A percentile compares a stretch with the other conserved stretches of the same genome.
phyloP scores from a whole-genome alignment of 768 basidiomycete species.

The Lactifluus pinguis region DNA sequence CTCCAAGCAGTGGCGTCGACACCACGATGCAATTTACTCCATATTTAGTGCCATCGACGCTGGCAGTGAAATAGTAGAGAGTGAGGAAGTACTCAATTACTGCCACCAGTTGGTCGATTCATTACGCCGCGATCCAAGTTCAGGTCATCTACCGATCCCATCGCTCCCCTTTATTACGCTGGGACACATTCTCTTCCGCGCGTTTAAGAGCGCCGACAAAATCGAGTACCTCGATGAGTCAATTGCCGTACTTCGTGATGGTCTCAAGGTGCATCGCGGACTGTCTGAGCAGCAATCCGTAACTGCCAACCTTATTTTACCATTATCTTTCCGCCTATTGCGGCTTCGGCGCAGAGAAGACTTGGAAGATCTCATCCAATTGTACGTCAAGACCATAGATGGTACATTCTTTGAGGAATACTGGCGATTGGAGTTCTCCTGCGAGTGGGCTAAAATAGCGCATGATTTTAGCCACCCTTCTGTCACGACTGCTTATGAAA shows the following conservation, averaged over 20 bases:
- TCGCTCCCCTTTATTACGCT: not conserved
- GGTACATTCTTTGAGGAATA: too few species aligned
- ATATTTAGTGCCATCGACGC: too few species aligned
- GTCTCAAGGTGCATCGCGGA: not conserved
- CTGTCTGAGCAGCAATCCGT: fast-evolving
- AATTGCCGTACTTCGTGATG: not conserved
- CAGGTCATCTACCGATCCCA: not conserved
- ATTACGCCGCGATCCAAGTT: not conserved
- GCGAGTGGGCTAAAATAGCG: not conserved
- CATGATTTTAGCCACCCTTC: not conserved
- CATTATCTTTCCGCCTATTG: not conserved
- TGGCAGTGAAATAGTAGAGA: not conserved
- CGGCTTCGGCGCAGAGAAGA: not conserved
- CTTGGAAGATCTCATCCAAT: too few species aligned
- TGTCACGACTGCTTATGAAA: not conserved
- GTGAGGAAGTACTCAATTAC: not conserved
- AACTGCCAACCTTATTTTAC: not conserved
- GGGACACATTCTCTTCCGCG: not conserved
- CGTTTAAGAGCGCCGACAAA: not conserved
- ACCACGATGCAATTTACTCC: not conserved
- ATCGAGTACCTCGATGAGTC: not conserved
- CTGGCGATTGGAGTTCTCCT: not conserved
- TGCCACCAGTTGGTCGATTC: not conserved
- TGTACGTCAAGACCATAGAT: too few species aligned
- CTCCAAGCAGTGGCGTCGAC: not conserved